Conservation (phyloP, 148 eudicot genomes). For the Vaccinium myrtillus region DNA sequence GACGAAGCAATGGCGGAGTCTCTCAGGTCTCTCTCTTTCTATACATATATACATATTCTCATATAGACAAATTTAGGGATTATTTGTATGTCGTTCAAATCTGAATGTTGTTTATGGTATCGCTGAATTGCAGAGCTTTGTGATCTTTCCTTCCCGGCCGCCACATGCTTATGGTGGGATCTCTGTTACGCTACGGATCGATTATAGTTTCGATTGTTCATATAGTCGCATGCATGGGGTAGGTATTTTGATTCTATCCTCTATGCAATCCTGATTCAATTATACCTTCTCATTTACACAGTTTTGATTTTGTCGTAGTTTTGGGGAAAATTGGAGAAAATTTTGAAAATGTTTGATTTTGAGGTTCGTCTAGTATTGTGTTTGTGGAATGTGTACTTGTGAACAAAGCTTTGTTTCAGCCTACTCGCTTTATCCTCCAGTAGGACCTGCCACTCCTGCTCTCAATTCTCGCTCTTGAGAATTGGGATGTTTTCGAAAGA, state of each 20-base stretch:
- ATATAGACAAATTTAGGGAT: not conserved
- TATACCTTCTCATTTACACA: not conserved
- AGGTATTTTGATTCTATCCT: slow-evolving; percentile 21
- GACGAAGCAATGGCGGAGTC: slow-evolving; percentile 14
- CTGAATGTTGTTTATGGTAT: not conserved
- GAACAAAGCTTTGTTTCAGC: not conserved
- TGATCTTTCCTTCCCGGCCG: slow-evolving; percentile 21
- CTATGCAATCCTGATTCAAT: not conserved
- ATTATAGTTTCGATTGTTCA: slow-evolving; percentile 26
- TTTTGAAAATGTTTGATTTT: not conserved
- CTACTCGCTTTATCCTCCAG: not conserved
- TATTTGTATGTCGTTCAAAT: too few relatives aligned
- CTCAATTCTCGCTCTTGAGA: not conserved
- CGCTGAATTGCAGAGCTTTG: slow-evolving; percentile 15
- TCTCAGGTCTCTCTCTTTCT: slow-evolving; percentile 20
- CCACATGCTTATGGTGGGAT: slow-evolving; percentile 33
- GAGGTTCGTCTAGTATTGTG: not conserved
- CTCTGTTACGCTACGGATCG: slow-evolving; percentile 26
- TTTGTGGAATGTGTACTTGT: not conserved
- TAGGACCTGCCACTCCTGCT: not conserved
- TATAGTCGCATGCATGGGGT: slow-evolving; percentile 44
- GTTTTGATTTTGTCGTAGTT: not conserved
- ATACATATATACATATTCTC: too few relatives aligned
- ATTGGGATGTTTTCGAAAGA: not conserved
- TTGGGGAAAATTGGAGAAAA: not conserved